These are phyloP conservation scores for Rubroboletus pulcherrimus DNA, from an alignment of 768 basidiomycete genomes.

Conservation along the genomic window DNA sequence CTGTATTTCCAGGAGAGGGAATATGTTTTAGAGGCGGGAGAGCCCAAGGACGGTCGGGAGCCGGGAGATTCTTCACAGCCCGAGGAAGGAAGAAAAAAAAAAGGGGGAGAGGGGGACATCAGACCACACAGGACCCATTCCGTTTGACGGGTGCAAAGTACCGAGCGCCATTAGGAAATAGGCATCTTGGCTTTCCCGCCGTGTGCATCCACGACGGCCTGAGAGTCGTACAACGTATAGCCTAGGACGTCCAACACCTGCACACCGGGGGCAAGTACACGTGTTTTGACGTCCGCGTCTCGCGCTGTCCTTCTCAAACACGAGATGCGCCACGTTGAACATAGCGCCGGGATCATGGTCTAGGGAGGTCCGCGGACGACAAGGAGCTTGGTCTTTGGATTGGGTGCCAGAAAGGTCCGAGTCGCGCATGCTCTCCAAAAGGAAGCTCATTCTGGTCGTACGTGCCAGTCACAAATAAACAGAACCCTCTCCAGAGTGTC, in stretches of 20 bases:
- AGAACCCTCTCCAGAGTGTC: neutral
- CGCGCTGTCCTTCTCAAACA: conserved; percentile 7
- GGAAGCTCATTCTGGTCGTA: conserved; percentile 6
- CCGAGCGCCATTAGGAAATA: conserved; percentile 9
- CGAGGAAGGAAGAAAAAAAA: neutral
- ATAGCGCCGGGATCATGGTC: conserved; percentile 9
- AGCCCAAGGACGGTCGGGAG: neutral
- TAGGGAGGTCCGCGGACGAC: conserved; percentile 21
- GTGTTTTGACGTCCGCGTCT: conserved; percentile 2
- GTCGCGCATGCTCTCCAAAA: conserved; percentile 11
- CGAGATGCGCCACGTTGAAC: conserved; percentile 10
- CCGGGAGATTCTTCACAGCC: conserved; percentile 11
- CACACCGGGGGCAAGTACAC: conserved; percentile 1
- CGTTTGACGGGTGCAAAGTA: neutral
- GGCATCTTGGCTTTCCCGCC: conserved; percentile 1
- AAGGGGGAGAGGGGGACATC: neutral
- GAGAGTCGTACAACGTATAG: conserved; percentile 1
- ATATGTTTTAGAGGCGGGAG: conserved; percentile 6
- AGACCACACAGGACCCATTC: conserved; percentile 1
- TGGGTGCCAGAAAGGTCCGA: conserved; percentile 7
- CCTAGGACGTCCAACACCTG: neutral
- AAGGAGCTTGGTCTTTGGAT: conserved; percentile 17
- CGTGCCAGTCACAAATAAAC: conserved; percentile 3
- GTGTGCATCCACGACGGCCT: neutral
- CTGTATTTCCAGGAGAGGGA: neutral